These are phyloP conservation scores for Nitzschia sp. DNA, from an alignment of 108 stramenopile species.

Conservation along the genomic window DNA sequence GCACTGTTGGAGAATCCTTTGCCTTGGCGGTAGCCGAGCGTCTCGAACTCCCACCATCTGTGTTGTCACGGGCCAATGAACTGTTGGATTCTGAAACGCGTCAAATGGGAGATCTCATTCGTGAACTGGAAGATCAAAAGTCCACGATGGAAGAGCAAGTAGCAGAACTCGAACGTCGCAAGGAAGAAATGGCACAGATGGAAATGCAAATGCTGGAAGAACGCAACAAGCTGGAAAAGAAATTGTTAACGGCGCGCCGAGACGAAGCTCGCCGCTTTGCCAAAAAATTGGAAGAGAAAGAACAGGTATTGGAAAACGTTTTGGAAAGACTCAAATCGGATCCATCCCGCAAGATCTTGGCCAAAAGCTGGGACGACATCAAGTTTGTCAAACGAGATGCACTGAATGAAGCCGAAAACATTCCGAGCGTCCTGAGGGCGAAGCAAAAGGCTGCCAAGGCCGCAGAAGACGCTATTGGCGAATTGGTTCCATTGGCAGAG, in stretches of 20 bases:
- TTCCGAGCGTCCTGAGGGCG: slow-evolving; percentile 56
- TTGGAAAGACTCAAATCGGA: slow-evolving; percentile 74
- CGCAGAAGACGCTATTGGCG: slow-evolving; percentile 35
- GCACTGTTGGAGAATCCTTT: slow-evolving; percentile 92
- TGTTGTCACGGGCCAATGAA: slow-evolving; percentile 75
- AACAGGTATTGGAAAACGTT: slow-evolving; percentile 83
- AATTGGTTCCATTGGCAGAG: slow-evolving; percentile 78
- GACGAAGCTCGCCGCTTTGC: slow-evolving; percentile 83
- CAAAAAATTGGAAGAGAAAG: slow-evolving; percentile 86
- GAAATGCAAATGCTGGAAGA: slow-evolving; percentile 73
- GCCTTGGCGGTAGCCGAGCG: slow-evolving; percentile 90
- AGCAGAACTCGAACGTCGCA: slow-evolving; percentile 66
- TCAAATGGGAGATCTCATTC: slow-evolving; percentile 86
- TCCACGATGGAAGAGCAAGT: slow-evolving; percentile 64
- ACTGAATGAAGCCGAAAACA: slow-evolving; percentile 70
- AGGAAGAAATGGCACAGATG: slow-evolving; percentile 69
- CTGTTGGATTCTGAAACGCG: slow-evolving; percentile 85
- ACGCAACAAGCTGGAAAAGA: slow-evolving; percentile 59
- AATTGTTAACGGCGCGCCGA: slow-evolving; percentile 68
- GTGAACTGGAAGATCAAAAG: slow-evolving; percentile 83
- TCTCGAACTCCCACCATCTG: slow-evolving; percentile 63
- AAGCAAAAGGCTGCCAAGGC: slow-evolving; percentile 37
- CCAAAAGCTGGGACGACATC: slow-evolving; percentile 88
- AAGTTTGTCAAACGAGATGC: slow-evolving; percentile 82
- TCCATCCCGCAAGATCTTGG: slow-evolving; percentile 78